Conservation (phyloP, 306 rosid genomes). For the Hippophae tibetana region DNA sequence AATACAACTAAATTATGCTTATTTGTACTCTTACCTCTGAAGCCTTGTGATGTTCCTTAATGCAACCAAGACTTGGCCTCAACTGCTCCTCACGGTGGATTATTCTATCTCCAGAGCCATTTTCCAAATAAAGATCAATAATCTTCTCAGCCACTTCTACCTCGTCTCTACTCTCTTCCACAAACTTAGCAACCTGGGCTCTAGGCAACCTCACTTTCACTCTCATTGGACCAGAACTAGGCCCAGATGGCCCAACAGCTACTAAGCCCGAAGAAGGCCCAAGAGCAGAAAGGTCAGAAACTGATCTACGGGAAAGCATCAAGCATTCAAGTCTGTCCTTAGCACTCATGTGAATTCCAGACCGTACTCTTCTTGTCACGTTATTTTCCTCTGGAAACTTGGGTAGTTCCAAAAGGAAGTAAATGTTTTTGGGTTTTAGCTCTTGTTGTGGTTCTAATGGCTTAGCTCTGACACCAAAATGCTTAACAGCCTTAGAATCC, state of each 20-base stretch:
- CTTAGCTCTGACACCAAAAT: slow-evolving; percentile 55
- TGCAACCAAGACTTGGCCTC: slow-evolving; percentile 10
- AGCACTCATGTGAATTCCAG: slow-evolving; percentile 50
- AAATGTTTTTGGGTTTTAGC: slow-evolving; percentile 46
- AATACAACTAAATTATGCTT: too few relatives aligned
- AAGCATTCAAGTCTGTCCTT: slow-evolving; percentile 68
- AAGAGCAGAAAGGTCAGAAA: slow-evolving; percentile 41
- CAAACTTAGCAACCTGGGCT: slow-evolving; percentile 49
- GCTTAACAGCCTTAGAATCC: slow-evolving; percentile 50
- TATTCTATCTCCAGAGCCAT: background rate
- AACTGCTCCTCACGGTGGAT: slow-evolving; percentile 2
- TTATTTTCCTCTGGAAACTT: slow-evolving; percentile 10
- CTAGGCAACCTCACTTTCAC: slow-evolving; percentile 59
- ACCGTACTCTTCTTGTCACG: slow-evolving; percentile 36
- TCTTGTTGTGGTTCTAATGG: slow-evolving; percentile 52
- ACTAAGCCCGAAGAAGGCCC: slow-evolving; percentile 8
- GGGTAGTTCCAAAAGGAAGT: slow-evolving; percentile 55
- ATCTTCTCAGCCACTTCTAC: slow-evolving; percentile 58
- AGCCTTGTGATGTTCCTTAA: too few relatives aligned
- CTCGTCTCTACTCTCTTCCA: slow-evolving; percentile 49
- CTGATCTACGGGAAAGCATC: slow-evolving; percentile 57
- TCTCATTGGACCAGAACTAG: slow-evolving; percentile 23
- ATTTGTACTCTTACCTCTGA: too few relatives aligned
- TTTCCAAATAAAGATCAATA: slow-evolving; percentile 33
- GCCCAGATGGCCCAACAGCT: background rate